Base-by-base conservation (phyloP, 1,284 basidiomycete species). In the Dichomitus squalens region DNA sequence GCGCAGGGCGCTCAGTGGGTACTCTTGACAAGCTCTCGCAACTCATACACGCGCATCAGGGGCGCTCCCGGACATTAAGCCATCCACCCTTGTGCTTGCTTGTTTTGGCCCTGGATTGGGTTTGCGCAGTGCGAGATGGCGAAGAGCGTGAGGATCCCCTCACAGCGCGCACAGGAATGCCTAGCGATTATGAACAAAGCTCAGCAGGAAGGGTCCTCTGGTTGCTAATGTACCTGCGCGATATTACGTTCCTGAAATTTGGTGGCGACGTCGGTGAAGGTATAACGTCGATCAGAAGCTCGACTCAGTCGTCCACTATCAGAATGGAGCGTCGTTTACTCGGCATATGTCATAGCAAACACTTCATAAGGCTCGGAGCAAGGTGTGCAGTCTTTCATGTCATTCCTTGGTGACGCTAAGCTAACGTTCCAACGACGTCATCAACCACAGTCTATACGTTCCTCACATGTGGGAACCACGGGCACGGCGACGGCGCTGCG, bases 31-130 rank as follows among this genome's bases (percentile, higher is more conserved):
- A 33, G 29, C 44, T 47, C 29, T 31, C 34, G 50, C 48, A 47
- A 51, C 41, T 41, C 53, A 53, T 51, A 34, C 61, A 53, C 61
- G 58, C 61, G 48, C 50, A 60, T 60, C 58, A 63, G 54, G 61
- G 23, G 46, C 44, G 52, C 46, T 52, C 51, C 34, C 58, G 61
- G 53, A 57, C 51, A 63, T 63, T 36, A 56, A 14, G 46, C 21
- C 54, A 8, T 12, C 3, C 29, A 4, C 57, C 50, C 49, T 57
- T 50, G 33, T 44, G 38, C 29, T 54, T 57, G n/a, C 57, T 57
- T 34, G 47, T 58, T 57, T 55, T n/a, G 41, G 50, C 31, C 44
- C 29, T 33, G n/a, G 18, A 7, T 5, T 29, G 25, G 41, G 41
- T 33, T 12, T 33, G 31, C 31, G 31, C 31, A 33, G 31, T 33